phyloP scores from a whole-genome alignment of 192 early-diverging fungal species.

The Allomyces macrogynus region DNA sequence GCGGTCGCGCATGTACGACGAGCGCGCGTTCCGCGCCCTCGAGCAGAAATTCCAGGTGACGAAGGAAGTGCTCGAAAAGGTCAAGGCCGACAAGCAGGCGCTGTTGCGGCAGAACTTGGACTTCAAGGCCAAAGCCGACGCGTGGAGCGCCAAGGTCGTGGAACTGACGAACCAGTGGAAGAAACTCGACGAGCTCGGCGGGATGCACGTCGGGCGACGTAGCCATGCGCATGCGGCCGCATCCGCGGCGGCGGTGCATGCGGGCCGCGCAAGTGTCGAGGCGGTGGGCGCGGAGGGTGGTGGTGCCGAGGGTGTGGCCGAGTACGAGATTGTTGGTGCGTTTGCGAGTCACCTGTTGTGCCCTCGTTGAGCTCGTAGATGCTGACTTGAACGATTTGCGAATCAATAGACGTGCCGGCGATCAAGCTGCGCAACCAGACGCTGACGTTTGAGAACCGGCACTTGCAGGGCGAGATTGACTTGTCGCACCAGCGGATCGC shows the following conservation, averaged over 20 bases:
- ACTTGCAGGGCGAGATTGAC: neutral
- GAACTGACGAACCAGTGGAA: neutral
- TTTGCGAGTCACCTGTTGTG: neutral
- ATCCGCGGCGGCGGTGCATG: neutral
- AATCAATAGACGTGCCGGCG: neutral
- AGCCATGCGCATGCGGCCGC: neutral
- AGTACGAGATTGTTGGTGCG: neutral
- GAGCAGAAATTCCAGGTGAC: neutral
- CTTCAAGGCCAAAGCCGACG: neutral
- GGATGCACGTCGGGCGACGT: neutral
- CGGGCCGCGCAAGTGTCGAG: too few species aligned
- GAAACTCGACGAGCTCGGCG: neutral
- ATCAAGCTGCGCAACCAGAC: neutral
- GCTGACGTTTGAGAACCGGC: neutral
- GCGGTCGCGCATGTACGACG: neutral
- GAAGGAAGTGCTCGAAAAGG: neutral
- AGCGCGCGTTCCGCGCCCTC: neutral
- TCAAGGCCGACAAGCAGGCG: neutral
- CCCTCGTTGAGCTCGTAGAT: neutral
- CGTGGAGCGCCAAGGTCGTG: neutral
- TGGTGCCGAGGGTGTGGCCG: neutral
- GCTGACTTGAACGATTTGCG: neutral
- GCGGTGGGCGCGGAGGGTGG: neutral
- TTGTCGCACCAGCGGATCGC: neutral
- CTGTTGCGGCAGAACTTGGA: neutral